A percentile compares a stretch with the other conserved stretches of the same genome.
These are phyloP conservation scores for Quercus agrifolia DNA, from an alignment of 306 rosid species.

Conservation along the genomic window DNA sequence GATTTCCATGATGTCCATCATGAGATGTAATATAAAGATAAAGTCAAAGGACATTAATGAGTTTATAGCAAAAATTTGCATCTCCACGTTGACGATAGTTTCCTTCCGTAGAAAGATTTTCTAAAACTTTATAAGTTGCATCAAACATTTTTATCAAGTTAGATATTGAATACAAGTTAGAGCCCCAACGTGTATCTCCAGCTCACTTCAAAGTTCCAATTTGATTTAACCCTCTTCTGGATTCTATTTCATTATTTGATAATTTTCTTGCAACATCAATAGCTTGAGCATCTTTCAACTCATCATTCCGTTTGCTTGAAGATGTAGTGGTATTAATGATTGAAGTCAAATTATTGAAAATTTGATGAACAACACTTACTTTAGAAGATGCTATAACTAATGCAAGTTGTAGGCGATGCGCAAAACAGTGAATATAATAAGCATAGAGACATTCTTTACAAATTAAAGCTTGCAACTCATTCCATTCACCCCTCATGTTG, in stretches of 20 bases:
- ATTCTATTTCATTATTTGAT: not conserved
- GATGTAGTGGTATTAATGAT: not conserved
- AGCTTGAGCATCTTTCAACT: not conserved
- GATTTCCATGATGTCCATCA: too few relatives aligned
- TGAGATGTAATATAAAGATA: too few relatives aligned
- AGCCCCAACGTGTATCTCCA: slow-evolving; percentile 1
- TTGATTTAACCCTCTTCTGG: not conserved
- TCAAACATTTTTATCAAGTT: too few relatives aligned
- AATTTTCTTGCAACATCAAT: too few relatives aligned
- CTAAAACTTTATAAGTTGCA: not conserved
- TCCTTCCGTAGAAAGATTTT: too few relatives aligned
- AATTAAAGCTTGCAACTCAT: slow-evolving; percentile 5
- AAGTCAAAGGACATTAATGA: too few relatives aligned
- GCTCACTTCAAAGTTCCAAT: not conserved
- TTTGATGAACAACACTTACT: not conserved
- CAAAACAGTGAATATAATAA: slow-evolving; percentile 12
- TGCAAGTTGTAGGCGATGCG: not conserved
- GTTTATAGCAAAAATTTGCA: too few relatives aligned
- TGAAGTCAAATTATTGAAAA: not conserved
- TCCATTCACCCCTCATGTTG: not conserved
- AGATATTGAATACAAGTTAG: not conserved
- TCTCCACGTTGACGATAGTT: too few relatives aligned
- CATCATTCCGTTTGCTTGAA: not conserved
- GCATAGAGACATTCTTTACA: not conserved
- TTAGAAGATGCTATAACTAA: not conserved